Conservation (phyloP, 1,139 yeast species). For the Yamadazyma pseudoaaseri region DNA sequence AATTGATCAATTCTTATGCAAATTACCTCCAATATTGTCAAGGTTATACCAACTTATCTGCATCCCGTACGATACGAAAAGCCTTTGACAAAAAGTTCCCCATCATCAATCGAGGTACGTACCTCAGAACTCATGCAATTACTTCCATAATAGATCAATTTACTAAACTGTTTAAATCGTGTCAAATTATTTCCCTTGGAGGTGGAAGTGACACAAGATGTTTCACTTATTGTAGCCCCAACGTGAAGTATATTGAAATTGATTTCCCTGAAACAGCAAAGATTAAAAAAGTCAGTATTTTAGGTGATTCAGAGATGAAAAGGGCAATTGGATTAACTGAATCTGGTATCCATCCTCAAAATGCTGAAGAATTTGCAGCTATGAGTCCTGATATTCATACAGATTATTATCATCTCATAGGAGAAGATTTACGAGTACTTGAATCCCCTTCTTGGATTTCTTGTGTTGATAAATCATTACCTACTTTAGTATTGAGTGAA, state of each 20-base stretch:
- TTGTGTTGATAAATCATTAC: constrained; percentile 36
- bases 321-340: constrained; percentile 15
- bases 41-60: constrained; percentile 41
- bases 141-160: constrained; percentile 48
- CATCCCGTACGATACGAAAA: constrained; percentile 39
- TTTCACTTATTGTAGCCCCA: constrained; percentile 36
- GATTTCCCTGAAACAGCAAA: constrained; percentile 68
- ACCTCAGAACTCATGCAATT: constrained; percentile 65
- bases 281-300: constrained; percentile 59
- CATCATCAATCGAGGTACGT: constrained; percentile 80
- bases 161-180: constrained; percentile 10
- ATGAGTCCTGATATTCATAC: constrained; percentile 40
- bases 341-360: constrained; percentile 6
- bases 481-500: constrained; percentile 80
- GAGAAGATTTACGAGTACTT: constrained; percentile 52
- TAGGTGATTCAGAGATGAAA: constrained; percentile 24
- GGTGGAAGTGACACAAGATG: constrained; percentile 95
- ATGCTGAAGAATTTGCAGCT: constrained; percentile 23
- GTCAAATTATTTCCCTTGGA: constrained; percentile 81
- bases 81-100: constrained; percentile 63
- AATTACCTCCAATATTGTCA: constrained; percentile 34
- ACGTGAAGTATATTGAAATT: constrained; percentile 60
- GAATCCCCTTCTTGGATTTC: constrained; percentile 5
- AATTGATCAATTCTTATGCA: constrained; percentile 42
- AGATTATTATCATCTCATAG: constrained; percentile 49